Base-by-base conservation (phyloP, 768 basidiomycete genomes). In the Tricholoma saponaceum region DNA sequence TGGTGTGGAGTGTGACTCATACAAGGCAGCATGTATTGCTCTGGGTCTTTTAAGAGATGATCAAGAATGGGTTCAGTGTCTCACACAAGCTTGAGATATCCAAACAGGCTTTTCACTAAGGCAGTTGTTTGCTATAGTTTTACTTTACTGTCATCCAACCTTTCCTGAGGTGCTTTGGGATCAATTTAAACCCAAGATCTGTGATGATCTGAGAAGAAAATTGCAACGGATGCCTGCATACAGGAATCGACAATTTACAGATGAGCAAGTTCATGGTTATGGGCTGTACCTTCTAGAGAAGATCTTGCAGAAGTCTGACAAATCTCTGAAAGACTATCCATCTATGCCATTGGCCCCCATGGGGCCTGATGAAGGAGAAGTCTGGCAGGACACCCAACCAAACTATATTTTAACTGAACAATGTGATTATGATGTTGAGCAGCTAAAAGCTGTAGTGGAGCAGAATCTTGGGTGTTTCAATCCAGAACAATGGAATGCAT, bases 1-100 rank as follows among this genome's bases (percentile, higher is more conserved):
- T 35, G 35, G 13, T 35, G 35, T 35, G 35, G 35, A 35, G 35
- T 35, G 3, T 35, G 13, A 5, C 35, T 35, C 35, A 35, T 35
- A 35, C 35, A 35, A 13, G 35, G 35, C 8, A 35, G 78, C 79
- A 5, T 83, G 80, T 54, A 22, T 70, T 20, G 74, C 74, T 18
- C 56, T 57, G 2, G 79, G 78, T 0, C 69, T 83, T 0, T 66
- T 83, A 0, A 70, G 79, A 13, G 75, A 81, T 70, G 76, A 83
- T 64, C 60, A 65, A 0, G 80, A 83, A 59, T 82, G 77, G 77
- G 9, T 62, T 0, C 59, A 64, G 3, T 80, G 78, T 57, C 59
- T 78, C 1, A 7, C 65, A 22, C 78, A 80, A 50, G 81, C 78
- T 1, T 43, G 59, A 8, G 20, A 25, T 1, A 76, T 79, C 61